Base-by-base conservation (phyloP, 73 alveolate species). In the Uronychia binucleata region DNA sequence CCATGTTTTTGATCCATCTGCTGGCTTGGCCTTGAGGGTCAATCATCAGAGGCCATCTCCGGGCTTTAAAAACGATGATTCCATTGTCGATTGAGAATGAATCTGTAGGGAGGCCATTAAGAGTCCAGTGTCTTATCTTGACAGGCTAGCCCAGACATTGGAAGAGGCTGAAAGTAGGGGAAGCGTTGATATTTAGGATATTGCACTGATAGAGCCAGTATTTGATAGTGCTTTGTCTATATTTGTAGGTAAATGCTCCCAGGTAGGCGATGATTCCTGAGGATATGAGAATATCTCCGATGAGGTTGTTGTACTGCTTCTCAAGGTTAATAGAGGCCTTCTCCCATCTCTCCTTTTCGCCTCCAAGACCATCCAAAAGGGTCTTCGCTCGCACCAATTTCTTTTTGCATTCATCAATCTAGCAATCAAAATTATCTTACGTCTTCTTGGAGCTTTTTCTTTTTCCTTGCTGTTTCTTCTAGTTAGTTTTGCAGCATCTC, bases 51-150 rank as follows among this genome's bases (percentile, higher is more conserved):
- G 98, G 98, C 98, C 98, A 95, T 93, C 96, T 95, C 80, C 97
- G 90, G 19, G 97, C 85, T 57, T 92, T 96, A 77, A 84, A 93
- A 81, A 94, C 92, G 11, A 95, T 91, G 31, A 95, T 93, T 88
- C 97, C 98, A 93, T 95, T 95, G 79, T 95, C 98, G 31, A 95
- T 90, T 0, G 97, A 93, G 88, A 95, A 93, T 77, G 88, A 86
- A 82, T 99, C 99, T 76, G 97, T 95, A 30, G 99, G 99, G 77
- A 99, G 96, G 34, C 99, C 99, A 78, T 93, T 96, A 29, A 97
- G 90, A 81, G 97, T 98, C 99, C 99, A 99, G 31, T 96, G 93
- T 82, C 99, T 96, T 74, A 99, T 97, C 82, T 92, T 96, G 87
- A 99, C 99, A 26, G 99, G 99, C 80, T 99, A 98, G n/a, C 99